Evolutionary conservation across 768 basidiomycete species (phyloP), one percentile per base, ranked within the genome.

Genomic region (Pisolithus tinctorius): DNA sequence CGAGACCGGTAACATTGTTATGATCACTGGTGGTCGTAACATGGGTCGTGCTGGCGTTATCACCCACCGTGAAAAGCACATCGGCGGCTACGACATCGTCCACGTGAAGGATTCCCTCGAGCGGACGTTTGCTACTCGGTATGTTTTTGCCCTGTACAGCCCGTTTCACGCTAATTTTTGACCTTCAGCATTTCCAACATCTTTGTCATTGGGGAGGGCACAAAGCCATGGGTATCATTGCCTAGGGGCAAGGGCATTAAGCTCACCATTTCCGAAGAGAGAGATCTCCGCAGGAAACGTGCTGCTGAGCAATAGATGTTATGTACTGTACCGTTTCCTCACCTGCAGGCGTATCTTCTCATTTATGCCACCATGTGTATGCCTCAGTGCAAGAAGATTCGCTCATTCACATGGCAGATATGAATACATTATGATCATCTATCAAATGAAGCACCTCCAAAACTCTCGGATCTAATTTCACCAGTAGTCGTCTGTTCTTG

Each of bases 21-120:
- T 95, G 80, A 82, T 96, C 75, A 99, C 96, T 56, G 96, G 96
- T 67, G 96, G 96, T 57, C 93, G 95, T 70, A 99, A 98, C 86
- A 97, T 97, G 93, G 96, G 96, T 59, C 84, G 96, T 75, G 88
- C 85, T 51, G 96, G 96, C 76, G 83, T 93, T 57, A 96, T 99
- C 64, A 84, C 92, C 48, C 91, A 95, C 76, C 82, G 88, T 60
- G 96, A 98, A 80, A 93, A 93, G 77, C 96, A 98, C 72, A 75
- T 91, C 59, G 96, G 96, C 70, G 95, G 94, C 56, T 98, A 94
- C 74, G 96, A 99, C 74, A 98, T 99, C 55, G 91, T 97, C 52
- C 95, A 97, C 67, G 90, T 97, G 63, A 93, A 89, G 74, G 96
- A 97, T 68, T 86, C 89, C 45, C 76, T 95, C 56, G 95, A 96